phyloP scores from a whole-genome alignment of 192 early-diverging fungal species.

The Coemansia sp. region DNA sequence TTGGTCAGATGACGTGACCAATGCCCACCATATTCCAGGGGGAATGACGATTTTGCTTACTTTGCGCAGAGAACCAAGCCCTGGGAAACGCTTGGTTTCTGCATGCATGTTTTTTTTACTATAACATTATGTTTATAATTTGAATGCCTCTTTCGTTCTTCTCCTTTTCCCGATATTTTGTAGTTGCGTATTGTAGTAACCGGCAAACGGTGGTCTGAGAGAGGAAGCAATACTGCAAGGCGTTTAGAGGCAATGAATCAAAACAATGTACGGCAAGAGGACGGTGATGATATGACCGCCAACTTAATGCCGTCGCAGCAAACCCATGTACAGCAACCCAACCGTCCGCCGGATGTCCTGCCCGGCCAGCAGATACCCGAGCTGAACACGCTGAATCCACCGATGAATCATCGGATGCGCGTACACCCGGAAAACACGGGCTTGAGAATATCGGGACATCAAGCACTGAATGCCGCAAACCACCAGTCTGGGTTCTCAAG shows the following conservation, averaged over 20 bases:
- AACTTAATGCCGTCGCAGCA: neutral
- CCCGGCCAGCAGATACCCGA: slow-evolving; percentile 7
- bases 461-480: neutral
- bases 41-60: neutral
- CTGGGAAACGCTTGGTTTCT: no score
- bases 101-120: no score
- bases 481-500: neutral
- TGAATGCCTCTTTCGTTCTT: no score
- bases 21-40: neutral
- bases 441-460: neutral
- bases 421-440: neutral
- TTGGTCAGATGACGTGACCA: neutral
- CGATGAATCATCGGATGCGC: neutral
- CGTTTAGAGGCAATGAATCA: neutral
- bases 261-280: neutral
- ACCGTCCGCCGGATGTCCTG: slow-evolving; percentile 9
- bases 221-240: neutral
- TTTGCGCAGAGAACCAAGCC: no score
- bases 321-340: neutral
- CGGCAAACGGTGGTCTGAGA: neutral
- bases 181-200: no score
- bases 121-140: no score
- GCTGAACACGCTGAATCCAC: slow-evolving; percentile 5
- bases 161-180: no score
- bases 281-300: no score